Evolutionary conservation across 352 stramenopile genomes (phyloP).

Genomic region (Globisporangium alternatum): DNA sequence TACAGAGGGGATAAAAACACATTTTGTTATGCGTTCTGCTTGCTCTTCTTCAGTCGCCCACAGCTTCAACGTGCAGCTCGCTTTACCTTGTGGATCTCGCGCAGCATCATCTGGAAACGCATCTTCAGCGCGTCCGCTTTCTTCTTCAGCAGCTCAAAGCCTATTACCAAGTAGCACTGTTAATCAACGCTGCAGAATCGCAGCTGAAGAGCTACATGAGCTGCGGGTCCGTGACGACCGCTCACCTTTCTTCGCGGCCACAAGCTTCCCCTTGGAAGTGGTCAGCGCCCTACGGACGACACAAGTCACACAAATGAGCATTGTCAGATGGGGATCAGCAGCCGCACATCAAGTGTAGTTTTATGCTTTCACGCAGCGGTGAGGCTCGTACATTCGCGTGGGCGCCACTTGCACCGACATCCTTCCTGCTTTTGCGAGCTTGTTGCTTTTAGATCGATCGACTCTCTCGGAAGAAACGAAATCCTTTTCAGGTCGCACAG

Average conservation of each 20-base stretch:
- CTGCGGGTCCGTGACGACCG: not conserved
- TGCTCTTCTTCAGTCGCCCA: slow-evolving; percentile 18
- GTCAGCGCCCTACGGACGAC: slow-evolving; percentile 66
- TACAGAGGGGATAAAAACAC: slow-evolving; percentile 21
- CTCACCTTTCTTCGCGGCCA: slow-evolving; percentile 85
- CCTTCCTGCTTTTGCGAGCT: slow-evolving; percentile 3
- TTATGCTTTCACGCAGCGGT: not conserved
- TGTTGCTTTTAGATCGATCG: not conserved
- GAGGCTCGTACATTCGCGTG: slow-evolving; percentile 71
- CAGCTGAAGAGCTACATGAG: not conserved
- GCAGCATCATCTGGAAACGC: slow-evolving; percentile 87
- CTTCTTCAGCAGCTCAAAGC: slow-evolving; percentile 93
- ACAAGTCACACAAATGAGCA: not conserved
- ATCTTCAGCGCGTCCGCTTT: slow-evolving; percentile 99
- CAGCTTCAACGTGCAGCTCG: not conserved
- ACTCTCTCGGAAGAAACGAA: not conserved
- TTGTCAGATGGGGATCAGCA: not conserved
- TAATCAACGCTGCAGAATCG: not conserved
- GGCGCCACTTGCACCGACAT: slow-evolving; percentile 65
- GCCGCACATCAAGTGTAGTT: not conserved
- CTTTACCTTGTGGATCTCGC: slow-evolving; percentile 81
- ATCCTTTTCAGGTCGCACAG: not conserved
- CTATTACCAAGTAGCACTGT: slow-evolving; percentile 20
- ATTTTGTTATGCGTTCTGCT: not conserved
- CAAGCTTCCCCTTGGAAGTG: slow-evolving; percentile 79